These are phyloP conservation scores for Clonostachys chloroleuca DNA, from an alignment of 2,329 filamentous ascomycete genomes.

Conservation along the genomic window DNA sequence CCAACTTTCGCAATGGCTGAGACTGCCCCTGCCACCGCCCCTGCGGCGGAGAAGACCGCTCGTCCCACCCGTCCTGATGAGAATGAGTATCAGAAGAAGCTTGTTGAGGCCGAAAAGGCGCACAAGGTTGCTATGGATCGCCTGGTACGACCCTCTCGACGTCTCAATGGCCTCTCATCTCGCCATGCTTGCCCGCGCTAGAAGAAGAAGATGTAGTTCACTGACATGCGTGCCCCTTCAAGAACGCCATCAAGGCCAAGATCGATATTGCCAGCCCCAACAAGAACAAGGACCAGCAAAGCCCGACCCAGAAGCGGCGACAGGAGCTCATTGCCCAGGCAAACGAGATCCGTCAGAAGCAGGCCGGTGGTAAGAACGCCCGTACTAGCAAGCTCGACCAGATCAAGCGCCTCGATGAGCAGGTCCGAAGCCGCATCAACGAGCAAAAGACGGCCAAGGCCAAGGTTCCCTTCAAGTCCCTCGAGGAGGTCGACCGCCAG, in stretches of 20 bases:
- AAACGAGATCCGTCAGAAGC: constrained; percentile 80
- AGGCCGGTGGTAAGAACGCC: constrained; percentile 80
- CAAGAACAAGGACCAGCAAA: constrained; percentile 73
- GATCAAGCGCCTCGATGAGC: constrained; percentile 87
- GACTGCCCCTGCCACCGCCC: constrained; percentile 37
- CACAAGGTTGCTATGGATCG: constrained; percentile 70
- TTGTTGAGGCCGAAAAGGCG: constrained; percentile 82
- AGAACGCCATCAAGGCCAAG: constrained; percentile 87
- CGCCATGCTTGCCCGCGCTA: constrained; percentile 6
- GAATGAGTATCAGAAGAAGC: constrained; percentile 72
- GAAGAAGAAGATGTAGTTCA: no score
- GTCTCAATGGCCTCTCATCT: constrained; percentile 2
- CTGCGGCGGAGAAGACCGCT: constrained; percentile 35
- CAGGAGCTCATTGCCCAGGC: constrained; percentile 81
- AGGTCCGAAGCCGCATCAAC: constrained; percentile 76
- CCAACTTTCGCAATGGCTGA: constrained; percentile 32
- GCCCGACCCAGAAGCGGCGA: constrained; percentile 75
- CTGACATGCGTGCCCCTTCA: constrained; percentile 1
- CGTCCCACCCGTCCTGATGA: constrained; percentile 87
- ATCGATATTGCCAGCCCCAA: constrained; percentile 76
- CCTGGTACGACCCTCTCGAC: constrained; percentile 24
- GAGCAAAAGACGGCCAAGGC: constrained; percentile 84
- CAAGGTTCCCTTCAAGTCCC: constrained; percentile 80
- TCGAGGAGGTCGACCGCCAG: constrained; percentile 81
- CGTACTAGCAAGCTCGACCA: constrained; percentile 78